Evolutionary conservation across 768 basidiomycete species (phyloP).

Genomic region (Symmetrospora coprosmae): DNA sequence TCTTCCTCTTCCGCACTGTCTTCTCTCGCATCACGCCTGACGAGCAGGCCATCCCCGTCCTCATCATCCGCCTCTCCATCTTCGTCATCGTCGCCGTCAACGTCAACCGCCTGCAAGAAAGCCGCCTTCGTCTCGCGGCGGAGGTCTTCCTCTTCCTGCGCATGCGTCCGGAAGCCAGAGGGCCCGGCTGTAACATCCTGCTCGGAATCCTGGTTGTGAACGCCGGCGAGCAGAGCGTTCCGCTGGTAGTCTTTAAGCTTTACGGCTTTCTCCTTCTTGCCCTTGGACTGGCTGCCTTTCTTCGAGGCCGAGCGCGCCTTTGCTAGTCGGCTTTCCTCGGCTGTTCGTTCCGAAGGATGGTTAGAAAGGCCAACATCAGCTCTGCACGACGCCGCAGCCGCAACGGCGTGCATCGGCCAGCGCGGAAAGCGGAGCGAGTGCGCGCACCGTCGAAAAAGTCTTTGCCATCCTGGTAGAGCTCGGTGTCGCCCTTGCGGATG

Average conservation of each 20-base stretch:
- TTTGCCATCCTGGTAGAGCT: constrained; percentile 59
- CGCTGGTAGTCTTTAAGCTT: constrained; percentile 39
- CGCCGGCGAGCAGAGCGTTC: constrained; percentile 34
- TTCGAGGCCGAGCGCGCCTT: not conserved
- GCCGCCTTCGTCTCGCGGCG: constrained; percentile 70
- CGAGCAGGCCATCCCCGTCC: constrained; percentile 54
- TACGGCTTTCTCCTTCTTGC: constrained; percentile 33
- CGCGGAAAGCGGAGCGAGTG: too few relatives aligned
- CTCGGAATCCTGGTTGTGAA: constrained; percentile 4
- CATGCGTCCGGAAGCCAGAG: constrained; percentile 47
- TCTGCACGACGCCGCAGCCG: too few relatives aligned
- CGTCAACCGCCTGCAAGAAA: constrained; percentile 44
- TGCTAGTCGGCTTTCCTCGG: constrained; percentile 50
- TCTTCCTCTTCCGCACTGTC: constrained; percentile 66
- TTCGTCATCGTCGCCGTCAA: constrained; percentile 46
- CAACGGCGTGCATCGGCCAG: too few relatives aligned
- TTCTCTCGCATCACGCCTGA: constrained; percentile 59
- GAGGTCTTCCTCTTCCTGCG: constrained; percentile 59
- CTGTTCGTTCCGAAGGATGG: too few relatives aligned
- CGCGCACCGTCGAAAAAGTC: constrained; percentile 62
- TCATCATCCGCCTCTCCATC: constrained; percentile 38
- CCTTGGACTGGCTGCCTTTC: not conserved
- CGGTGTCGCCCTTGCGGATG: constrained; percentile 67
- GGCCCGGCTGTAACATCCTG: constrained; percentile 22
- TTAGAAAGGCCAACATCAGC: too few relatives aligned